These are phyloP conservation scores for Amphirosellinia nigrospora DNA, from an alignment of 495 filamentous ascomycete species.

Conservation along the genomic window DNA sequence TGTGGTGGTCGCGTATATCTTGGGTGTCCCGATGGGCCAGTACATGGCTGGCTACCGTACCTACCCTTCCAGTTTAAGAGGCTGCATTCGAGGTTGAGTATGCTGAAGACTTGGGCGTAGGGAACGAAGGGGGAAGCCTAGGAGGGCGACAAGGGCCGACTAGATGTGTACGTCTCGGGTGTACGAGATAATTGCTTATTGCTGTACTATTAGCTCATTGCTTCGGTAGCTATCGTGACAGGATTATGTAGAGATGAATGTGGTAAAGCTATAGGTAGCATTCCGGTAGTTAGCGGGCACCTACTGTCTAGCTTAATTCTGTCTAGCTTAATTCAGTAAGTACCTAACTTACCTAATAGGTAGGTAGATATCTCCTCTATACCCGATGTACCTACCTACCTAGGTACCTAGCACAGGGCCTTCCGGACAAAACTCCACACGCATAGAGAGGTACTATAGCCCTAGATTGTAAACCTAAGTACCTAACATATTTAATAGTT, in stretches of 20 bases:
- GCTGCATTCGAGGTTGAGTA: constrained; percentile 35
- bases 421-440: too few species aligned
- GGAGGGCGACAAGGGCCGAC: not conserved
- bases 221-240: not conserved
- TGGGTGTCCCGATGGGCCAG: constrained; percentile 92
- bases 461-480: too few species aligned
- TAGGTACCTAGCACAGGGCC: too few species aligned
- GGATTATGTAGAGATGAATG: not conserved
- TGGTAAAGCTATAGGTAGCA: too few species aligned
- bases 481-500: too few species aligned
- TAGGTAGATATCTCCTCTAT: too few species aligned
- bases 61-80: constrained; percentile 32
- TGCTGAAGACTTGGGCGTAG: constrained; percentile 20
- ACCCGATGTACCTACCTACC: too few species aligned
- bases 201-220: constrained; percentile 16
- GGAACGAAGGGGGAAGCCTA: constrained; percentile 1
- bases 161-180: not conserved
- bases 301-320: too few species aligned
- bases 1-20: constrained; percentile 77
- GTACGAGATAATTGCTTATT: not conserved
- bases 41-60: constrained; percentile 81
- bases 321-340: too few species aligned
- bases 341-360: too few species aligned
- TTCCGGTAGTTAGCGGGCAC: too few species aligned
- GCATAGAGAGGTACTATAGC: too few species aligned